Percentiles rank a stretch among this genome's conserved stretches.
Evolutionary conservation across 352 stramenopile species (phyloP).

Genomic region (Pythium sp.): DNA sequence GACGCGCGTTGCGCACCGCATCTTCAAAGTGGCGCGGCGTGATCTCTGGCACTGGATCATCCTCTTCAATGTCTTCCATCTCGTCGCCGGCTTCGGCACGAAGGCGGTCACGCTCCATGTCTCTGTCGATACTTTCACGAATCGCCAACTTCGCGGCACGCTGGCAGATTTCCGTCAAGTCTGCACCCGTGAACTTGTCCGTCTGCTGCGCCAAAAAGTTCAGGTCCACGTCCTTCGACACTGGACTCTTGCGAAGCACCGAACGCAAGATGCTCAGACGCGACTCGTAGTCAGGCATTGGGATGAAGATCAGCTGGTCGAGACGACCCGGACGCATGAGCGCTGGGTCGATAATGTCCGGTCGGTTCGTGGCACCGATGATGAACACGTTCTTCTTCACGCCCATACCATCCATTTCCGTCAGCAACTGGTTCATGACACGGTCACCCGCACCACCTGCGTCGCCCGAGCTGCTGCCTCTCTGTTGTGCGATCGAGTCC

Average conservation of each 20-base stretch:
- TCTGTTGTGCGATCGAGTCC: conserved; percentile 98
- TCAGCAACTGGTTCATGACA: conserved; percentile 99
- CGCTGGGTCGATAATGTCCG: conserved; percentile 97
- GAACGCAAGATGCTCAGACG: conserved; percentile 95
- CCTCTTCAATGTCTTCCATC: conserved; percentile 91
- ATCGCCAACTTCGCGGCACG: conserved; percentile 99
- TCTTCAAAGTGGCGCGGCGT: conserved; percentile 96
- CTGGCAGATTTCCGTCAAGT: conserved; percentile 99
- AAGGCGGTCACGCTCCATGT: conserved; percentile 97
- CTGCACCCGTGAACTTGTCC: conserved; percentile 99
- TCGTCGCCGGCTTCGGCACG: conserved; percentile 88
- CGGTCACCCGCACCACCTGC: conserved; percentile 97
- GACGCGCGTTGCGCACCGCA: conserved; percentile 95
- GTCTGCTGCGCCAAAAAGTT: conserved; percentile 96
- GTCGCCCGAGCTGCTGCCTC: conserved; percentile 93
- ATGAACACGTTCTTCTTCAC: conserved; percentile 99
- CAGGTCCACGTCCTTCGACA: conserved; percentile 98
- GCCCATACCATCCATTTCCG: conserved; percentile 99
- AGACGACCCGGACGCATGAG: conserved; percentile 95
- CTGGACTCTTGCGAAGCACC: conserved; percentile 96
- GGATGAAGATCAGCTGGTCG: conserved; percentile 96
- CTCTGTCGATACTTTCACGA: conserved; percentile 97
- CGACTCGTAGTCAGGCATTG: conserved; percentile 97
- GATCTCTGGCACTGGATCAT: conserved; percentile 96
- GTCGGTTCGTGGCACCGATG: conserved; percentile 94